Conservation (phyloP, 352 stramenopile species). For the Phytophthora boehmeriae region DNA sequence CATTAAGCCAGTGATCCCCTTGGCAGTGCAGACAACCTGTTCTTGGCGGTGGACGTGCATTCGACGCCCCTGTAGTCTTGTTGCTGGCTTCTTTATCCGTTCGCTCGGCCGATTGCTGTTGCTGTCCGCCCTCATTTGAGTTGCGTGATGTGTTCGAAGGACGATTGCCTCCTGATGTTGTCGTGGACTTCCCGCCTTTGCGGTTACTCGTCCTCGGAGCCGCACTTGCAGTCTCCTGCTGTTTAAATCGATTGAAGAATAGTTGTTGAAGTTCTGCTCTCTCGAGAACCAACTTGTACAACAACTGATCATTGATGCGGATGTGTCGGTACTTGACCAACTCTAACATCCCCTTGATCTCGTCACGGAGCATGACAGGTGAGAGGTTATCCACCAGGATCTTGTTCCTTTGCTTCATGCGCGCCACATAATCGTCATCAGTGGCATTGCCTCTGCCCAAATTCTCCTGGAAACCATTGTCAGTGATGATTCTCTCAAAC, state of each 20-base stretch:
- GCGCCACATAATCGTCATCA: background rate
- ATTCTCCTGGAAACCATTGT: too few relatives aligned
- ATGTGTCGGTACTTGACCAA: background rate
- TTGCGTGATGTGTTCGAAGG: background rate
- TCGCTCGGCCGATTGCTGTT: too few relatives aligned
- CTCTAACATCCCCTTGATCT: background rate
- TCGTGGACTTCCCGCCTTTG: background rate
- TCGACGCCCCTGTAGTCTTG: too few relatives aligned
- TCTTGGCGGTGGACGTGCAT: background rate
- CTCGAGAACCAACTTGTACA: background rate
- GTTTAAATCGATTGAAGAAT: background rate
- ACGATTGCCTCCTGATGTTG: background rate
- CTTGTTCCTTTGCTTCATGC: background rate
- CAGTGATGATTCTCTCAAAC: slow-evolving; percentile 13
- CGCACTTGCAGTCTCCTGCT: background rate
- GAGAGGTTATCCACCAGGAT: background rate
- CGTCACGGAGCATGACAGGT: background rate
- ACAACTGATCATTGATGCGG: background rate
- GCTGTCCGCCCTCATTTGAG: background rate
- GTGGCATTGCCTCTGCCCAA: slow-evolving; percentile 3
- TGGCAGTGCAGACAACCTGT: background rate
- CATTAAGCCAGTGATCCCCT: background rate
- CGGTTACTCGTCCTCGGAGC: background rate
- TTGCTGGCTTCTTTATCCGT: too few relatives aligned
- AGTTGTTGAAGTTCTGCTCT: background rate